Evolutionary conservation across 2,329 filamentous ascomycete genomes (phyloP).

Genomic region (Thielaviopsis musarum): DNA sequence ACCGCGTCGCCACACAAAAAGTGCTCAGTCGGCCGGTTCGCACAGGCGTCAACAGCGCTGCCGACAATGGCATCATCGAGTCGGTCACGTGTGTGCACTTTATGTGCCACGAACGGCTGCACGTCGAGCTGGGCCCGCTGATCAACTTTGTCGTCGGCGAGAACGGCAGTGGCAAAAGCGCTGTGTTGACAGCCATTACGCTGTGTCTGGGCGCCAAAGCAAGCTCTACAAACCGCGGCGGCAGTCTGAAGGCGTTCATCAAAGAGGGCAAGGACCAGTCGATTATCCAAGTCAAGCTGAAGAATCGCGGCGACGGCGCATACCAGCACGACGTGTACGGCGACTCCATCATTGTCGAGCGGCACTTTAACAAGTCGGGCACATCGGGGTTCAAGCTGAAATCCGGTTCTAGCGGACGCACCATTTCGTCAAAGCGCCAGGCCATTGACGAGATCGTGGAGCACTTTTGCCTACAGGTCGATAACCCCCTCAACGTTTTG

Average conservation of each 20-base stretch:
- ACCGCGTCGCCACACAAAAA: conserved; percentile 47
- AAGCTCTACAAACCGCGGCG: conserved; percentile 78
- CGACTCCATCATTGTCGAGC: conserved; percentile 74
- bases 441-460: conserved; percentile 90
- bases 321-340: conserved; percentile 75
- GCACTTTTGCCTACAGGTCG: conserved; percentile 82
- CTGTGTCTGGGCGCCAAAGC: conserved; percentile 92
- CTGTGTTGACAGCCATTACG: conserved; percentile 80
- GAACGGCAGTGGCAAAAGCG: conserved; percentile 96
- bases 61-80: conserved; percentile 76
- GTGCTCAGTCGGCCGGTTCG: conserved; percentile 19
- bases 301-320: conserved; percentile 73
- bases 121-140: conserved; percentile 72
- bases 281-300: conserved; percentile 67
- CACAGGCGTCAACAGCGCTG: conserved; percentile 52
- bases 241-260: conserved; percentile 76
- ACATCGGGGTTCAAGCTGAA: conserved; percentile 78
- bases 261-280: conserved; percentile 72
- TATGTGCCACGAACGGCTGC: conserved; percentile 80
- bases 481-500: conserved; percentile 90
- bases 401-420: conserved; percentile 41
- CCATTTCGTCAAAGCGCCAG: conserved; percentile 65
- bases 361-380: conserved; percentile 63
- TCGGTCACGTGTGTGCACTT: conserved; percentile 80
- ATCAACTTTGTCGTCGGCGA: conserved; percentile 98